Evolutionary conservation across 805 yeast genomes (phyloP).

Genomic region (Phaffomyces opuntiae): DNA sequence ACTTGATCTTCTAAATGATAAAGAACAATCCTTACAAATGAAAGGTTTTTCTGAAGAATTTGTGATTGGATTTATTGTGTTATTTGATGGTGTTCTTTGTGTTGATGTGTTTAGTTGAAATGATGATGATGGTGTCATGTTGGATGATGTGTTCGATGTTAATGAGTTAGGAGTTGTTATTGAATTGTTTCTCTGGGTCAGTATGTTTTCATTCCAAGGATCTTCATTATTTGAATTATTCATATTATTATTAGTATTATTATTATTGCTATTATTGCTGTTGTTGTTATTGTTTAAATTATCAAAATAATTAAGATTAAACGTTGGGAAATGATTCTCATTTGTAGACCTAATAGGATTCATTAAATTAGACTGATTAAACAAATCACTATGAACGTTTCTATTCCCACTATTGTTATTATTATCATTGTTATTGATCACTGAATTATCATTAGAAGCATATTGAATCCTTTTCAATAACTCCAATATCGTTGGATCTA

Average conservation of each 20-base stretch:
- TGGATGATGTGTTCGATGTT: constrained; percentile 1
- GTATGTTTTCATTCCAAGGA: neutral
- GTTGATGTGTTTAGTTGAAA: neutral
- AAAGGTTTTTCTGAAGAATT: constrained; percentile 32
- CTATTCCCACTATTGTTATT: constrained; percentile 7
- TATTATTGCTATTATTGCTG: neutral
- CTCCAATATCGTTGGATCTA: constrained; percentile 59
- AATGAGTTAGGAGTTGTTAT: constrained; percentile 2
- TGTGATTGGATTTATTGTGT: too few species aligned
- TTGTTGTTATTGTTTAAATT: constrained; percentile 12
- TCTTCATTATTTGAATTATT: neutral
- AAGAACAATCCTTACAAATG: constrained; percentile 51
- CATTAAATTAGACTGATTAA: neutral
- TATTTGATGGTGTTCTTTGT: constrained; percentile 1
- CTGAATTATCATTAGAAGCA: constrained; percentile 22
- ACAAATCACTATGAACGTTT: constrained; percentile 2
- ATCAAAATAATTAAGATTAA: constrained; percentile 23
- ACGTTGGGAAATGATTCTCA: constrained; percentile 20
- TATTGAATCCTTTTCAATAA: constrained; percentile 53
- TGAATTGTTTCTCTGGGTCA: neutral
- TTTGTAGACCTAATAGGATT: constrained; percentile 8
- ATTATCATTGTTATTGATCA: neutral
- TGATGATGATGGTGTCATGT: constrained; percentile 1
- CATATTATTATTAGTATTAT: neutral
- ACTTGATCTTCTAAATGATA: constrained; percentile 59